phyloP scores from a whole-genome alignment of 129 eudicot species.

The Tagetes patula region DNA sequence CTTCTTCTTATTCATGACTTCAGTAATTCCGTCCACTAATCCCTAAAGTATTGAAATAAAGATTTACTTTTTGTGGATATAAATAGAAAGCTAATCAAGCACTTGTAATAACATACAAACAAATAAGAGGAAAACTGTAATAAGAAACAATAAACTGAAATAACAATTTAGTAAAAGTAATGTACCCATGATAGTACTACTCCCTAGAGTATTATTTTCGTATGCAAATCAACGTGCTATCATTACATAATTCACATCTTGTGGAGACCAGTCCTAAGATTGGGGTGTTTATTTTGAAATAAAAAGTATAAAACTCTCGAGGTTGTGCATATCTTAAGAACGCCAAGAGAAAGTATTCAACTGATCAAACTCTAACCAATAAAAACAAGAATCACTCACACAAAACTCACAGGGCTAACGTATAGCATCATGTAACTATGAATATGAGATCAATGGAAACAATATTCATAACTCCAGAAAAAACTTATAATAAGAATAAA shows the following conservation, averaged over 20 bases:
- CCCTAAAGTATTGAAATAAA: slow-evolving; percentile 51
- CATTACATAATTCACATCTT: too few relatives aligned
- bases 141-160: background rate
- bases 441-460: background rate
- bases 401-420: slow-evolving; percentile 12
- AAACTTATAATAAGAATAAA: slow-evolving; percentile 7
- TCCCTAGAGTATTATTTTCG: too few relatives aligned
- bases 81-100: slow-evolving; percentile 11
- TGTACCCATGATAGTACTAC: too few relatives aligned
- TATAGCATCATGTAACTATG: background rate
- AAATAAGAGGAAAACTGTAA: slow-evolving; percentile 3
- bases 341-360: too few relatives aligned
- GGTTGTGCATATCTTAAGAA: too few relatives aligned
- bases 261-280: too few relatives aligned
- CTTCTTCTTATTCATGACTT: slow-evolving; percentile 53
- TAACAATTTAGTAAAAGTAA: too few relatives aligned
- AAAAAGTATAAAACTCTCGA: too few relatives aligned
- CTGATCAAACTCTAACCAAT: background rate
- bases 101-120: background rate
- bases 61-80: background rate
- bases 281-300: too few relatives aligned
- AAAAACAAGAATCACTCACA: background rate
- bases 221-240: too few relatives aligned
- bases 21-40: slow-evolving; percentile 64
- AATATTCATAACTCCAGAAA: too few relatives aligned